A percentile compares a stretch with the other conserved stretches of the same genome.
Evolutionary conservation across 768 basidiomycete species (phyloP).

Genomic region (Daedalea quercina): DNA sequence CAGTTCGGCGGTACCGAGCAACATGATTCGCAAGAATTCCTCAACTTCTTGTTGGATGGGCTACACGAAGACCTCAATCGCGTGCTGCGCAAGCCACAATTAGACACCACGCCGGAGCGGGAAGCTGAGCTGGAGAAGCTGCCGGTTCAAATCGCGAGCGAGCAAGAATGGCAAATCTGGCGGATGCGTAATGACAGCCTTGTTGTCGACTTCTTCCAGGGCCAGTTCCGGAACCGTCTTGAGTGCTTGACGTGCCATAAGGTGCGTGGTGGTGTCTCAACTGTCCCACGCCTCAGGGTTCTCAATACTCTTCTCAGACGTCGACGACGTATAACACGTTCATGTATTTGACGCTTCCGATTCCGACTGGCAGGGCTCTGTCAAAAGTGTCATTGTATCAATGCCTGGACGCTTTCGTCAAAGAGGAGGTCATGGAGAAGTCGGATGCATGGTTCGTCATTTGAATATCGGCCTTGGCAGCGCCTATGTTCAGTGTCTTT

Average conservation of each 20-base stretch:
- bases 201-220: slow-evolving; percentile 96
- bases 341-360: slow-evolving; percentile 89
- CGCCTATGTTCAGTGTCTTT: not conserved
- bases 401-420: slow-evolving; percentile 88
- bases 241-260: slow-evolving; percentile 88
- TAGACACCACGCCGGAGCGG: slow-evolving; percentile 63
- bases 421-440: slow-evolving; percentile 84
- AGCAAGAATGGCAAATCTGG: slow-evolving; percentile 91
- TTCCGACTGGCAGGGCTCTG: slow-evolving; percentile 58
- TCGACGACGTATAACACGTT: slow-evolving; percentile 97
- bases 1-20: slow-evolving; percentile 87
- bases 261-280: slow-evolving; percentile 35
- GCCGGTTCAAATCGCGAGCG: slow-evolving; percentile 82
- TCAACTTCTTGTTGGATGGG: slow-evolving; percentile 90
- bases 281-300: slow-evolving; percentile 1
- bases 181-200: slow-evolving; percentile 86
- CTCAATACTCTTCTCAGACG: slow-evolving; percentile 47
- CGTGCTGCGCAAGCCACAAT: slow-evolving; percentile 64
- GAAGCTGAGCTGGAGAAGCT: slow-evolving; percentile 87
- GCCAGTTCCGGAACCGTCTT: slow-evolving; percentile 88
- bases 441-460: slow-evolving; percentile 83
- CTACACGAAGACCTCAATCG: slow-evolving; percentile 95
- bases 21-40: slow-evolving; percentile 97
- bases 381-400: slow-evolving; percentile 63
- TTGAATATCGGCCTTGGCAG: not conserved